Base-by-base conservation (phyloP, 2,329 filamentous ascomycete genomes). In the Cryphonectria nitschkei region DNA sequence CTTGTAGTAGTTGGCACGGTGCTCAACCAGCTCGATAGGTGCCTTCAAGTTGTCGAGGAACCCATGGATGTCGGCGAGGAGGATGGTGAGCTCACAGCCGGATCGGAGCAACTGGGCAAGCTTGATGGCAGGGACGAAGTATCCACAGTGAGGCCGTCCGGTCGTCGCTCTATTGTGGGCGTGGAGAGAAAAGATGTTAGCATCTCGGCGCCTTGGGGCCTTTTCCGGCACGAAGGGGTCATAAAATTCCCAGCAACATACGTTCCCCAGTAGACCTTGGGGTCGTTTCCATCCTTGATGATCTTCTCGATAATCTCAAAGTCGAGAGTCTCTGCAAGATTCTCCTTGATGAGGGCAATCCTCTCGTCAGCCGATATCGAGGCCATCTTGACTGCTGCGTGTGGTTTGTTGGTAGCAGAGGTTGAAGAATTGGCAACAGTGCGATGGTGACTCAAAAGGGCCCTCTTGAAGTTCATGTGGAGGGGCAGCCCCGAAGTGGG, bases 121-220 rank as follows among this genome's bases (percentile, higher is more conserved):
- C 82, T 98, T 98, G 78, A 97, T 89, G 76, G 92, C 91, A 7
- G 94, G 91, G 13, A 96, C 92, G 73, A 97, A 93, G 86, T 97
- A 97, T 75, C 93, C 95, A 79, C 90, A 93, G 81, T 98, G 95
- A 68, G 94, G 94, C 72, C 91, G 87, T n/a, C 94, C 94, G 0
- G 94, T 97, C 22, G 93, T 94, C 26, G 93, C 93, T 54, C 92
- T 95, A 41, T 14, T 67, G n/a, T 29, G n/a, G 46, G 9, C 9
- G 22, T 1, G 4, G 37, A 9, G 37, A 39, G 37, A 39, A 39
- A 37, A 72, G 56, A 65, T 14, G 52, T 70, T 32, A 68, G 70
- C 62, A 29, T 11, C 19, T 37, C 2, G 19, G 19, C 6, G 41
- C 11, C 56, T 7, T 6, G 52, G 22, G 32, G n/a, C 14, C 26